phyloP scores from a whole-genome alignment of 371 early-diverging fungal species.

The Chytridiales sp. region DNA sequence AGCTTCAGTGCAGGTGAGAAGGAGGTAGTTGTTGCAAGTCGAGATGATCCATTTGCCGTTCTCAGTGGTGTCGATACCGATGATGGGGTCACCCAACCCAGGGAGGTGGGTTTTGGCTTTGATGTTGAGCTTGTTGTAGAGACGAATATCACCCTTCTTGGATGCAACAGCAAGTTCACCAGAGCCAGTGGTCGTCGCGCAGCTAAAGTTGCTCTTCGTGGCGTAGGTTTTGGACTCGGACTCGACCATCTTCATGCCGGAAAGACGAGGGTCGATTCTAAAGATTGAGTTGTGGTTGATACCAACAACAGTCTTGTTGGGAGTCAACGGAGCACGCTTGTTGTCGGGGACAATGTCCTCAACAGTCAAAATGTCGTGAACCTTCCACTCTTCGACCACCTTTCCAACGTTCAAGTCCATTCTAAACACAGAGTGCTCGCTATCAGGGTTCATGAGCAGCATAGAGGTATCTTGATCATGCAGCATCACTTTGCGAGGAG shows the following conservation, averaged over 20 bases:
- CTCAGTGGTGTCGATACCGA: constrained; percentile 87
- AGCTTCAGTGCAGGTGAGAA: constrained; percentile 69
- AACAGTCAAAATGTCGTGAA: constrained; percentile 60
- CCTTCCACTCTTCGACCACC: constrained; percentile 90
- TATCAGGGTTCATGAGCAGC: constrained; percentile 66
- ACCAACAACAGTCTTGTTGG: constrained; percentile 75
- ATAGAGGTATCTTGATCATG: constrained; percentile 77
- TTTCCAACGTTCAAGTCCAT: constrained; percentile 91
- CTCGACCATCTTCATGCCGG: constrained; percentile 65
- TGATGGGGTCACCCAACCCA: constrained; percentile 84
- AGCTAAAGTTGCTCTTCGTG: constrained; percentile 67
- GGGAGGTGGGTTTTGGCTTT: constrained; percentile 88
- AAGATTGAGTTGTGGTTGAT: constrained; percentile 79
- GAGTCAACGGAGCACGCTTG: constrained; percentile 74
- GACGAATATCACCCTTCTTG: constrained; percentile 85
- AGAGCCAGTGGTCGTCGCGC: constrained; percentile 72
- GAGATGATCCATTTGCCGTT: constrained; percentile 86
- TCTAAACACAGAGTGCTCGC: constrained; percentile 69
- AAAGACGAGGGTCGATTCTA: constrained; percentile 86
- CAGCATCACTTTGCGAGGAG: constrained; percentile 60
- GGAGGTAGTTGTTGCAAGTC: constrained; percentile 84
- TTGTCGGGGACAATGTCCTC: constrained; percentile 70
- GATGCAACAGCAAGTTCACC: constrained; percentile 86
- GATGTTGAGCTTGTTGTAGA: constrained; percentile 79
- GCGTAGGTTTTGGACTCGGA: constrained; percentile 64